Conservation (phyloP, 139 green algal genomes). For the Picochlorum sp. region DNA sequence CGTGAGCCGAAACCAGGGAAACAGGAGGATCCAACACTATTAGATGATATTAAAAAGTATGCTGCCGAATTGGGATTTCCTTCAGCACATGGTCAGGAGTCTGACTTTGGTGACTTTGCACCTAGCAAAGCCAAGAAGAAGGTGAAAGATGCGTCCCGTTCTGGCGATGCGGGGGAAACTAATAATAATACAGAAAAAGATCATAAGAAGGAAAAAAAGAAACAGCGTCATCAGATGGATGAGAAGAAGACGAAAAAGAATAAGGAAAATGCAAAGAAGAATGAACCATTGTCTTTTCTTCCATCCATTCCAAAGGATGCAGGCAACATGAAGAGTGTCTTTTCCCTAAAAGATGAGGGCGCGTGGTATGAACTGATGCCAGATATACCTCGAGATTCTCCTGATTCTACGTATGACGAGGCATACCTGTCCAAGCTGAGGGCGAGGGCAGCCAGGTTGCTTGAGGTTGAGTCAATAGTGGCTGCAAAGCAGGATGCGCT, state of each 20-base stretch:
- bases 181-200: constrained; percentile 1
- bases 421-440: background rate
- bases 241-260: background rate
- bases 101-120: constrained; percentile 66
- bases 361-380: background rate
- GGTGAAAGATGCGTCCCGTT: constrained; percentile 2
- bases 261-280: background rate
- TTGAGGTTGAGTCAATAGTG: constrained; percentile 3
- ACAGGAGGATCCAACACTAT: constrained; percentile 7
- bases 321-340: background rate
- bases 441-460: background rate
- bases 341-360: constrained; percentile 2
- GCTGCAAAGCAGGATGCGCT: constrained; percentile 45
- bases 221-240: background rate
- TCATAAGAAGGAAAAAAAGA: background rate
- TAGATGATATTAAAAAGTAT: constrained; percentile 15
- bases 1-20: background rate
- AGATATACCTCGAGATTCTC: constrained; percentile 4
- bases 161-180: too few species aligned
- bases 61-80: constrained; percentile 12
- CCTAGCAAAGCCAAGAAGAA: constrained; percentile 36
- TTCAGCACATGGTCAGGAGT: constrained; percentile 4
- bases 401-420: background rate
- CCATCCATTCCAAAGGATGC: constrained; percentile 8
- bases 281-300: background rate